Evolutionary conservation across 2,329 filamentous ascomycete genomes (phyloP), one percentile per base, ranked within the genome.

Genomic region (Fusarium chlamydosporum): DNA sequence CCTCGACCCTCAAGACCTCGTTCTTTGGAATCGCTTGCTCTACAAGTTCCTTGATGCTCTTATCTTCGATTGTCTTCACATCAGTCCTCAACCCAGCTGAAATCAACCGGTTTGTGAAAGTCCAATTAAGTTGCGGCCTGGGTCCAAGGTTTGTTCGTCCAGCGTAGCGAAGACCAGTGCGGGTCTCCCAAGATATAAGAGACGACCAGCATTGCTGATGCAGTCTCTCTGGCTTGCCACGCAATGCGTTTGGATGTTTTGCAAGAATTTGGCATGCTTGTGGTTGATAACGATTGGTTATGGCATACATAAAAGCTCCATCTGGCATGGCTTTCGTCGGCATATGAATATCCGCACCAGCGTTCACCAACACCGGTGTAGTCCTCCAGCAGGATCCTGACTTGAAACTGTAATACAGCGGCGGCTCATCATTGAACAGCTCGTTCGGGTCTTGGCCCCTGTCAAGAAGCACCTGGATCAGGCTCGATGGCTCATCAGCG

Each of bases 301-400:
- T 71, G 12, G 68, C 67, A 59, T 71, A 75, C 64, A 75, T 75
- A 42, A 75, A 72, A 35, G 73, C 73, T 8, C 73, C 73, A 18
- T 75, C 68, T 29, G 73, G 73, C 73, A 75, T 75, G 6, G 70
- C 53, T 26, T 48, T 52, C 12, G 73, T 75, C 2, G 60, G 13
- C 71, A 75, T 72, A 38, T 74, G 40, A 29, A 75, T 63, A 26
- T 75, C 70, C 15, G 73, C 73, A 4, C 73, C 73, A 0, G 65
- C 70, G 16, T 72, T 73, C n/a, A 75, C 70, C 35, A 75, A 61
- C 11, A 73, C 67, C 2, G 73, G 72, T 15, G 73, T 75, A n/a
- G 73, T 73, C 37, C 72, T 62, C 73, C 72, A 75, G 51, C 72
- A 75, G 47, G 65, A 74, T 4, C 61, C 71, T 11, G 73, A 75